Base-by-base conservation (phyloP, 768 basidiomycete species). In the Boletellus ananiceps region DNA sequence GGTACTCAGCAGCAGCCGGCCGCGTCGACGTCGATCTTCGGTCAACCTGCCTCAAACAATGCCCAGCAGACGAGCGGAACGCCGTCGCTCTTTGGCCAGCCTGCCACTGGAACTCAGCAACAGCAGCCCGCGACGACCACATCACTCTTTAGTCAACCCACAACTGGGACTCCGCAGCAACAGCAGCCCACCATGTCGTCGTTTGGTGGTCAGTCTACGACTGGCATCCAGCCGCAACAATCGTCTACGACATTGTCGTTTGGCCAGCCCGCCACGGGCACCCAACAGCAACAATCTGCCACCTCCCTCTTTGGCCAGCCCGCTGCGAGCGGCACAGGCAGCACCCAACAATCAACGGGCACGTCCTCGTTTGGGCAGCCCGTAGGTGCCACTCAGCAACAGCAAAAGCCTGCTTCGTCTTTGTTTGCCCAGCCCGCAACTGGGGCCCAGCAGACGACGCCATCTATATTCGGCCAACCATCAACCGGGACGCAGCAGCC, bases 341-440 rank as follows among this genome's bases (percentile, higher is more conserved):
- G 57, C 15, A 68, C 52, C 39, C 73, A 70, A 23, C 67, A 68
- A 34, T 21, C 46, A 43, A 50, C 57, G 0, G 45, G 60, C 13
- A 52, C 60, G 2, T 62, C 71, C 1, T 42, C 75, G 16, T 77
- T 79, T 56, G 73, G 76, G 8, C 70, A 74, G 46, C 55, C 64
- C 15, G 55, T 55, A 46, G 46, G 58, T 44, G 25, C 40, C 9
- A 16, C 51, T 46, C 60, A 60, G 29, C 67, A 63, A 42, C 68
- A 61, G 38, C 60, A 59, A 32, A 68, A 56, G 34, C 46, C 60
- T 18, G 16, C 49, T 15, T 51, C 70, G 4, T 45, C 66, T 3
- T 27, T 71, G 16, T 74, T 75, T 25, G 63, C 63, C 5, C 59
- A 61, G 19, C 50, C 59, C 14, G 40, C 52, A n/a, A 43, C 52